Evolutionary conservation across 164 flowering plant species (phyloP).

Genomic region (Stephania cephalantha): DNA sequence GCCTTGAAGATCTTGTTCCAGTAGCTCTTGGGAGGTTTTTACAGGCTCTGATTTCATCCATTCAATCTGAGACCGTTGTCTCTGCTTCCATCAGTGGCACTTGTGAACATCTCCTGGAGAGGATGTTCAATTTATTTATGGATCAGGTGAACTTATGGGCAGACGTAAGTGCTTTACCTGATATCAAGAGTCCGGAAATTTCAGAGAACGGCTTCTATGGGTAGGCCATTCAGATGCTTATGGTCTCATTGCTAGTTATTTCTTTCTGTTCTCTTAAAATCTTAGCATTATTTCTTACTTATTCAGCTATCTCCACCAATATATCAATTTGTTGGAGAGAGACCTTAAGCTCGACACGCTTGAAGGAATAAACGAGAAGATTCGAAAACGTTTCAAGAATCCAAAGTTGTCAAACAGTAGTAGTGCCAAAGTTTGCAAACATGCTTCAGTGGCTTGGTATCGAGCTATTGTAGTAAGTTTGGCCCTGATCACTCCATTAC

Average conservation of each 20-base stretch:
- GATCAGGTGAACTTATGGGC: slow-evolving; percentile 86
- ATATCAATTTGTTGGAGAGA: slow-evolving; percentile 59
- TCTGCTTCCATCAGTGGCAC: slow-evolving; percentile 27
- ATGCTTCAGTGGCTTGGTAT: slow-evolving; percentile 90
- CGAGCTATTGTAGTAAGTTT: slow-evolving; percentile 67
- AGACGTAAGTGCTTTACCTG: slow-evolving; percentile 71
- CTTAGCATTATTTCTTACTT: slow-evolving; percentile 12
- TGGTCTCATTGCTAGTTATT: background rate
- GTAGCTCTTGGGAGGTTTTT: slow-evolving; percentile 82
- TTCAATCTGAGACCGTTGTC: slow-evolving; percentile 33
- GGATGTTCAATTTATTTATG: slow-evolving; percentile 71
- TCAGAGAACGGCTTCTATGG: slow-evolving; percentile 66
- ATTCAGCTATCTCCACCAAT: slow-evolving; percentile 67
- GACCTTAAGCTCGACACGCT: slow-evolving; percentile 61
- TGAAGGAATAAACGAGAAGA: slow-evolving; percentile 88
- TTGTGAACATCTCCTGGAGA: slow-evolving; percentile 59
- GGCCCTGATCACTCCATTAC: slow-evolving; percentile 66
- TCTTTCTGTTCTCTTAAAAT: background rate
- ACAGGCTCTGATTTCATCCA: slow-evolving; percentile 51
- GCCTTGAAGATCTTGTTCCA: slow-evolving; percentile 96
- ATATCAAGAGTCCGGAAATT: slow-evolving; percentile 57
- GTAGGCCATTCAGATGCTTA: slow-evolving; percentile 31
- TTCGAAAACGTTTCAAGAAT: slow-evolving; percentile 83
- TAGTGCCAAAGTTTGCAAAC: slow-evolving; percentile 77
- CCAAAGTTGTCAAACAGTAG: slow-evolving; percentile 75